These are phyloP conservation scores for Suillus variegatus DNA, from an alignment of 768 basidiomycete genomes.

Conservation along the genomic window DNA sequence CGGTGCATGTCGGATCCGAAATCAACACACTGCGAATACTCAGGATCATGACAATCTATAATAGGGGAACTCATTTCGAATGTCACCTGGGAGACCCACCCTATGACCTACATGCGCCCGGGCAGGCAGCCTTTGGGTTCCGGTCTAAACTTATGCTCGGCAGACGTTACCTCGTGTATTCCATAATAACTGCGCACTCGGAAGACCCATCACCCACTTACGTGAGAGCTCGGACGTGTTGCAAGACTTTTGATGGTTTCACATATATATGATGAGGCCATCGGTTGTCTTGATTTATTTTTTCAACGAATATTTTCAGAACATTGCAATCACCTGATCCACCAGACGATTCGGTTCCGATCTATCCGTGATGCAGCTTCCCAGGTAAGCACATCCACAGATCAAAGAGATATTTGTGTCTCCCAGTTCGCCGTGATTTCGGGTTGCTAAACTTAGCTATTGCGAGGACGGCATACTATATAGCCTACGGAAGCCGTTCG, in stretches of 20 bases:
- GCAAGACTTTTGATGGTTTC: background rate
- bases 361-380: background rate
- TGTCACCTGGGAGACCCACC: background rate
- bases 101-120: background rate
- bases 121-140: background rate
- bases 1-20: background rate
- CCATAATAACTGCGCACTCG: background rate
- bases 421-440: background rate
- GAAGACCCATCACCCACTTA: background rate
- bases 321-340: background rate
- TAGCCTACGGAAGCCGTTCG: background rate
- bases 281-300: background rate
- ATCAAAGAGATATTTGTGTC: background rate
- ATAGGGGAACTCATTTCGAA: background rate
- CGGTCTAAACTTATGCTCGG: background rate
- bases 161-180: background rate
- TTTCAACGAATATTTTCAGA: background rate
- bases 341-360: too few relatives aligned
- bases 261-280: background rate
- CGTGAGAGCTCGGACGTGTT: background rate
- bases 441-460: background rate
- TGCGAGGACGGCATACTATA: too few relatives aligned
- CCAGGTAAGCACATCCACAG: background rate
- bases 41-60: background rate
- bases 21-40: background rate